Base-by-base conservation (phyloP, 345 rosid species). In the Abelmoschus esculentus region DNA sequence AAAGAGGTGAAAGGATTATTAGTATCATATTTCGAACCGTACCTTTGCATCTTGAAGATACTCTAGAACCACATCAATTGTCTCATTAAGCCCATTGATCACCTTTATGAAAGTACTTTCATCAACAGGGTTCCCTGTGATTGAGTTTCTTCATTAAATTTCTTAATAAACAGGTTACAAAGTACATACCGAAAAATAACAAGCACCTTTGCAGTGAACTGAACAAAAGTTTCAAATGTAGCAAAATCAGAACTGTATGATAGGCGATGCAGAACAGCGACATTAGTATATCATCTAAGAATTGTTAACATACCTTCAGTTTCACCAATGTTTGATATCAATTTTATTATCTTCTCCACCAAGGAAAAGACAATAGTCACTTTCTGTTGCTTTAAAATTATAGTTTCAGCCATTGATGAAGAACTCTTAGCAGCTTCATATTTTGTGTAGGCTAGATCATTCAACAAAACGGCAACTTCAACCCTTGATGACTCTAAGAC, bases 21-120 rank as follows among this genome's bases (percentile, higher is more conserved):
- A 61, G 73, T 3, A 18, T 14, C 32, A 67, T 32, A 69, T 34
- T 69, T 54, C 72, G 22, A 55, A 36, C 22, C 72, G 34, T 69
- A 91, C 98, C 96, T 89, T 88, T 68, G 97, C 90, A 81, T 93
- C 98, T 80, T 85, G 74, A 61, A 93, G 80, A 74, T 87, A 89
- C 75, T 86, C 96, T 42, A 93, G 80, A 70, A 93, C 91, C 66
- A 80, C 86, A 47, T 73, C 78, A 38, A 83, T 73, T 14, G 89
- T 91, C 83, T 91, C 85, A 63, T 88, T 81, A 66, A 93, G 88
- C 68, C 85, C 90, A 49, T 84, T 82, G 72, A 89, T 83, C 78
- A 88, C 82, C 79, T 86, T 89, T 17, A 74, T 75, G 55, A 83
- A 75, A 32, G 83, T 73, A 46, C 73, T 67, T 68, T 85, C 97